phyloP scores from a whole-genome alignment of 106 monocot genomes.

The Allium cepa region DNA sequence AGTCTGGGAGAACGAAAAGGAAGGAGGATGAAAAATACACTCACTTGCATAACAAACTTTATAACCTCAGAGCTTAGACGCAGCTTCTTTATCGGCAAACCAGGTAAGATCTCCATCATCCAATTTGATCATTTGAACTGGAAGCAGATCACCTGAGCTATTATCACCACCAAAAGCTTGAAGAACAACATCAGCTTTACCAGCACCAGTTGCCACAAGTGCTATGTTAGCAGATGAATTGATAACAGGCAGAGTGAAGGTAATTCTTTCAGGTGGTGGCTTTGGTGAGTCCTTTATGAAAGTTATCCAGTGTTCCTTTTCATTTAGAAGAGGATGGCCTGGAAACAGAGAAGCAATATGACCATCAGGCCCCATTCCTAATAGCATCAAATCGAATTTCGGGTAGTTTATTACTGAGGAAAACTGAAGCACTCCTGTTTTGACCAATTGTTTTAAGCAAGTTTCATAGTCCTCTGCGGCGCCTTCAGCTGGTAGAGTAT shows the following conservation, averaged over 20 bases:
- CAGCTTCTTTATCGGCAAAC: conserved; percentile 58
- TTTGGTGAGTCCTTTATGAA: conserved; percentile 60
- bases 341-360: conserved; percentile 65
- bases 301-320: conserved; percentile 43
- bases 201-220: conserved; percentile 46
- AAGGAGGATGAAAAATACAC: no score
- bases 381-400: conserved; percentile 51
- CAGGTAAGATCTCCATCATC: conserved; percentile 51
- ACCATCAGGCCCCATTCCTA: conserved; percentile 70
- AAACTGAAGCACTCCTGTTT: conserved; percentile 11
- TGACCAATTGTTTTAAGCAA: conserved; percentile 38
- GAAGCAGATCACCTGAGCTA: conserved; percentile 22
- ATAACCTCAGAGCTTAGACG: conserved; percentile 25
- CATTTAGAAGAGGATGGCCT: conserved; percentile 34
- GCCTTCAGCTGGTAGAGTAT: conserved; percentile 33
- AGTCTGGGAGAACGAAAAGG: no score
- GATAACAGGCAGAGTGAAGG: conserved; percentile 65
- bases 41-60: no score
- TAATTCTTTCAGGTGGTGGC: conserved; percentile 60
- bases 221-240: conserved; percentile 49
- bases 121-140: conserved; percentile 53
- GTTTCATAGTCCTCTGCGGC: conserved; percentile 59
- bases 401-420: conserved; percentile 26
- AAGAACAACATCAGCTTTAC: conserved; percentile 36
- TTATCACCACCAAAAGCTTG: conserved; percentile 23